Evolutionary conservation across 2,329 filamentous ascomycete genomes (phyloP).

Genomic region (Monilinia aucupariae): DNA sequence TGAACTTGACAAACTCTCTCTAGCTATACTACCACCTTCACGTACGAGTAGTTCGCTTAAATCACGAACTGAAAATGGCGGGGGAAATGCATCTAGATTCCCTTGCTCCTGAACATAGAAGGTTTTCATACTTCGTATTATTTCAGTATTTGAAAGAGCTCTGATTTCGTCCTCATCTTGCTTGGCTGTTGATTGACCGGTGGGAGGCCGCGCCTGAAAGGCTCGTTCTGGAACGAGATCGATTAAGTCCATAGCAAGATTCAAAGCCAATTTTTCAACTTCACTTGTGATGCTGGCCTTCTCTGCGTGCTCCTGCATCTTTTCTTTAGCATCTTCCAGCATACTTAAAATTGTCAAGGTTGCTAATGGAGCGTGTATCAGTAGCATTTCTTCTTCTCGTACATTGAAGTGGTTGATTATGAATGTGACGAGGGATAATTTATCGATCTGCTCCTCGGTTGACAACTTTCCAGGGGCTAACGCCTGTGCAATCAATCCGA

Average conservation of each 20-base stretch:
- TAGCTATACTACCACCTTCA: constrained; percentile 51
- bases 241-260: constrained; percentile 52
- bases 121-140: constrained; percentile 54
- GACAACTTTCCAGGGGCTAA: constrained; percentile 44
- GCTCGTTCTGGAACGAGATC: constrained; percentile 61
- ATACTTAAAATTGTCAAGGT: constrained; percentile 57
- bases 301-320: constrained; percentile 30
- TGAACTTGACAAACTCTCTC: constrained; percentile 42
- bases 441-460: constrained; percentile 46
- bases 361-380: constrained; percentile 74
- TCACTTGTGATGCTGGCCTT: constrained; percentile 26
- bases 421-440: constrained; percentile 72
- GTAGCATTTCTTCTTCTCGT: constrained; percentile 91
- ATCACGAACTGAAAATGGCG: constrained; percentile 53
- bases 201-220: constrained; percentile 42
- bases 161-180: constrained; percentile 30
- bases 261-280: constrained; percentile 36
- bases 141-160: constrained; percentile 43
- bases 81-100: constrained; percentile 55
- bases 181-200: constrained; percentile 26
- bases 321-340: constrained; percentile 50
- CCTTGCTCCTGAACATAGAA: constrained; percentile 70
- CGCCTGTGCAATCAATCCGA: constrained; percentile 60
- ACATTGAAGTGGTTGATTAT: constrained; percentile 86
- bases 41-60: constrained; percentile 59